Evolutionary conservation across 129 eudicot species (phyloP).

Genomic region (Pseudognaphalium luteoalbum): DNA sequence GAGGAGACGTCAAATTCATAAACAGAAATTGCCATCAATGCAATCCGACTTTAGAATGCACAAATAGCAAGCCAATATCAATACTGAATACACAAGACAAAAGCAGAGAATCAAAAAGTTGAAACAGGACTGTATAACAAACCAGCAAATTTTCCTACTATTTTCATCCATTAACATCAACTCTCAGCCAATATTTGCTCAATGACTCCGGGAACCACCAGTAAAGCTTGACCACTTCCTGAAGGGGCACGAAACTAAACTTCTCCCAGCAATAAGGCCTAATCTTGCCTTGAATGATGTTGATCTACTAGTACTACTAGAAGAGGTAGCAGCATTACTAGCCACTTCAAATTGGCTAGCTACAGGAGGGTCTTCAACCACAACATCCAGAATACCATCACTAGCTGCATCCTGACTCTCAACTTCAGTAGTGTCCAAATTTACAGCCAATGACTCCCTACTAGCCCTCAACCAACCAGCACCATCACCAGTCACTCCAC

Average conservation of each 20-base stretch:
- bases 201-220: constrained; percentile 43
- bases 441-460: constrained; percentile 58
- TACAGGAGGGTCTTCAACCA: constrained; percentile 22
- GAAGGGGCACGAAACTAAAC: constrained; percentile 49
- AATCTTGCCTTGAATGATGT: constrained; percentile 60
- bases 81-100: constrained; percentile 16
- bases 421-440: constrained; percentile 55
- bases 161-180: constrained; percentile 12
- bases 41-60: constrained; percentile 25
- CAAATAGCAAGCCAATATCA: constrained; percentile 19
- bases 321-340: constrained; percentile 44
- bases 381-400: constrained; percentile 44
- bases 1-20: neutral
- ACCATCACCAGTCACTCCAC: constrained; percentile 60
- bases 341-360: constrained; percentile 30
- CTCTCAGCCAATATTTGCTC: constrained; percentile 6
- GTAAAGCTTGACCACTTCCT: constrained; percentile 74
- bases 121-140: constrained; percentile 24
- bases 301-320: constrained; percentile 46
- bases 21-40: constrained; percentile 1
- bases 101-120: constrained; percentile 29
- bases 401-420: constrained; percentile 53
- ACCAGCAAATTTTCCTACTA: constrained; percentile 13
- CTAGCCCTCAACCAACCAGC: constrained; percentile 69
- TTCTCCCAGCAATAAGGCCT: constrained; percentile 59